Evolutionary conservation across 163 green algal genomes (phyloP), one percentile per base, ranked within the genome.

Genomic region (Trebouxia gelatinosa): DNA sequence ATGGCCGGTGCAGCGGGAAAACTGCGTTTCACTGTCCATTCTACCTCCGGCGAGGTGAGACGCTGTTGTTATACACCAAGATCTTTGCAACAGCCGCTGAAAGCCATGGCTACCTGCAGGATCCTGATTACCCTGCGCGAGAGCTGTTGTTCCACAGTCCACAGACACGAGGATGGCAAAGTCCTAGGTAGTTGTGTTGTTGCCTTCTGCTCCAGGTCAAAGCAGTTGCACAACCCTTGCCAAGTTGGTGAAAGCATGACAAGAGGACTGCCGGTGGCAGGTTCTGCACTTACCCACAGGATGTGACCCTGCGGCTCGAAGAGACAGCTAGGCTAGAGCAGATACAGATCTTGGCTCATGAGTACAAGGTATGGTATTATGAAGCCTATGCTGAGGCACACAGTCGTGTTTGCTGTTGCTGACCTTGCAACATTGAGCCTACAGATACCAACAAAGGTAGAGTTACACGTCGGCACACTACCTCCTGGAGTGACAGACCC

Each of bases 281-380:
- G 78, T 91, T 93, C 62, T 94, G 86, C 81, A 90, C 86, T 29
- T 98, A 92, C 57, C 94, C 95, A 6, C 92, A 97, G 68, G 89
- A 97, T 62, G 64, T 98, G 11, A 70, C 92, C 5, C 51, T 98
- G 43, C 54, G 78, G 19, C 78, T 99, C 13, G 89, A 97, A 37
- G 37, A 78, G 5, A 84, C 87, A 0, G 84, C 82, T 19, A 89
- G 88, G 28, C 75, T 99, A 0, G 83, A 91, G n/a, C 91, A 97
- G 79, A 92, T 99, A 17, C 92, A 98, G 81, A 90, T 99, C 11
- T 84, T 98, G 6, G 93, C 89, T 2, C 95, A 99, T 70, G 94
- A 98, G 78, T 97, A 92, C 87, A 98, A 98, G 90, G 90, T 93
- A 58, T 58, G 48, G 16, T 58, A 19, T 16, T 19, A 58, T 19